Base-by-base conservation (phyloP, 2,329 filamentous ascomycete species). In the Dryadomyces quercus-mongolicae region DNA sequence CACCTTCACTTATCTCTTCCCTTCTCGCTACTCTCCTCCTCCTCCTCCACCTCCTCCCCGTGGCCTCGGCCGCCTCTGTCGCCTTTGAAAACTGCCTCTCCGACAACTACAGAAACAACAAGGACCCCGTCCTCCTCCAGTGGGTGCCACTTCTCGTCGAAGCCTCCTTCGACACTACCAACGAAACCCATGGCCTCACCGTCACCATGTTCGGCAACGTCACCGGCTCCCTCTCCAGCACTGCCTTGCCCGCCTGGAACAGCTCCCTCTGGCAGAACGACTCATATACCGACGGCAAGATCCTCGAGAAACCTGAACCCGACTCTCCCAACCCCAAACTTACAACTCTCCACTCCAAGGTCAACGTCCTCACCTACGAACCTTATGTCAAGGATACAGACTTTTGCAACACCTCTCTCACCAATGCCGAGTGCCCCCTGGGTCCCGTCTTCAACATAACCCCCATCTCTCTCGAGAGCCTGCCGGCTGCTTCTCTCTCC, bases 121-220 rank as follows among this genome's bases (percentile, higher is more conserved):
- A 65, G 55, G 63, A 74, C 9, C 79, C 85, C 15, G 68, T 72
- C 40, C 77, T 77, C 58, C 76, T 97, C 36, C 90, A 96, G 71
- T 95, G 92, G 72, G 74, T 82, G 13, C 91, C 93, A 2, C 68
- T 84, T 40, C 82, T 79, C 61, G 80, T 93, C 55, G 82, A 87
- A 62, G 92, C 88, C 55, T 70, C 72, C 20, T 95, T 95, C 72
- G 78, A 88, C 62, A 67, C 72, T 15, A 71, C 71, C 15, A 71
- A 78, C 58, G 66, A 78, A 5, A 75, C 71, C 51, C 81, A 91
- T 64, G 80, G 76, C 44, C 74, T 98, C 50, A 82, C 80, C 58
- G 73, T 96, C 54, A 93, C 83, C 1, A 78, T 95, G 49, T 97
- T 89, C 73, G 92, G 91, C 52, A 96, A 97, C 68, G 89, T 97